A percentile compares a stretch with the other conserved stretches of the same genome.
phyloP scores from a whole-genome alignment of 441 rosid genomes.

The Croton laevigatus region DNA sequence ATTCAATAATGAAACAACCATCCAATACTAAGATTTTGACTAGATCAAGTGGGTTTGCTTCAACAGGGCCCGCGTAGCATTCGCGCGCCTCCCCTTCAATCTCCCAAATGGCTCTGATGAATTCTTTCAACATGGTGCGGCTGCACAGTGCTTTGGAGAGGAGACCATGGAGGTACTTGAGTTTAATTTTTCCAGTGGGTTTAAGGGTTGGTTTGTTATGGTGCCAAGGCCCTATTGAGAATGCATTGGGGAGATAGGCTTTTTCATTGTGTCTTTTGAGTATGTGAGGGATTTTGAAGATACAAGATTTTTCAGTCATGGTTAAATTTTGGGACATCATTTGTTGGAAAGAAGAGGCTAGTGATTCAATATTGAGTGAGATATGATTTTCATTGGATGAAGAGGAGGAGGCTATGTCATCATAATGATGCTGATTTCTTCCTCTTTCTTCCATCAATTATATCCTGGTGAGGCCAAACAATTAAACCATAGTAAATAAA shows the following conservation, averaged over 20 bases:
- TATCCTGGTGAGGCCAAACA: too few species aligned
- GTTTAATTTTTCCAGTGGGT: conserved; percentile 26
- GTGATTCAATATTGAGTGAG: conserved; percentile 14
- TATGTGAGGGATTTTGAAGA: conserved; percentile 28
- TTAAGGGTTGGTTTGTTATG: conserved; percentile 6
- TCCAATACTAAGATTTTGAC: conserved; percentile 28
- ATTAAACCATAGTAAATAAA: too few species aligned
- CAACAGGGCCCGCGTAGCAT: conserved; percentile 21
- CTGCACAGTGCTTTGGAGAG: conserved; percentile 10
- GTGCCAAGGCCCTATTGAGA: conserved; percentile 34
- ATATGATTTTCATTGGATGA: neutral
- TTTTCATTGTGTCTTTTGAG: conserved; percentile 28
- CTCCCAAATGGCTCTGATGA: conserved; percentile 5
- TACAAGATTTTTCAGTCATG: conserved; percentile 22
- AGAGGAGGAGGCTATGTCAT: too few species aligned
- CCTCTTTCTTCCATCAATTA: too few species aligned
- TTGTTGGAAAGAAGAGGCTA: conserved; percentile 22
- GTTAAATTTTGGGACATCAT: conserved; percentile 10
- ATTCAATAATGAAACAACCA: conserved; percentile 35
- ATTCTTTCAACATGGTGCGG: neutral
- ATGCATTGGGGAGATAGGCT: conserved; percentile 33
- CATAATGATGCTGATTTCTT: too few species aligned
- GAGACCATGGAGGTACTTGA: conserved; percentile 28
- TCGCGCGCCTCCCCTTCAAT: conserved; percentile 26
- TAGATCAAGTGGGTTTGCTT: neutral